phyloP scores from a whole-genome alignment of 73 alveolate genomes.

The Symbiodinium pilosum region DNA sequence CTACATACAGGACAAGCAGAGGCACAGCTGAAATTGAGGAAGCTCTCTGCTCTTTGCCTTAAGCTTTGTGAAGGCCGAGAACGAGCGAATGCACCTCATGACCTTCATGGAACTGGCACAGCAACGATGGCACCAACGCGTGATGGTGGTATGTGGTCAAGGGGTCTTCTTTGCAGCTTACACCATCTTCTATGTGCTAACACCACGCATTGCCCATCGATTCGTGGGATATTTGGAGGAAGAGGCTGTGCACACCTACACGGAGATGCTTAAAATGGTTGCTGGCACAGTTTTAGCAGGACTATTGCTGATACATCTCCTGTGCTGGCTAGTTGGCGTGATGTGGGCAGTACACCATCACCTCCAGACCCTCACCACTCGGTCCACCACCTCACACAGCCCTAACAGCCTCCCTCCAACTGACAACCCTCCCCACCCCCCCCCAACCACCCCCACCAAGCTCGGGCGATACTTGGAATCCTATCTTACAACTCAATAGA shows the following conservation, averaged over 20 bases:
- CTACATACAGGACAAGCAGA: neutral
- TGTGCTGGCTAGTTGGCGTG: no score
- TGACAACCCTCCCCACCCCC: no score
- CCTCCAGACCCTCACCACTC: no score
- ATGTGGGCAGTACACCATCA: no score
- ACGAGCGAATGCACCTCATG: slow-evolving; percentile 97
- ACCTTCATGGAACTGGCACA: slow-evolving; percentile 96
- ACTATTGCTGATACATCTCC: no score
- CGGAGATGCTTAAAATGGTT: slow-evolving; percentile 95
- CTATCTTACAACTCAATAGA: no score
- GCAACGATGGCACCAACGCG: slow-evolving; percentile 96
- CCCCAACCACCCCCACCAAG: no score
- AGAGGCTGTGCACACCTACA: slow-evolving; percentile 97
- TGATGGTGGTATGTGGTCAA: slow-evolving; percentile 96
- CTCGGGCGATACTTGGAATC: no score
- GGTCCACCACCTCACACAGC: no score
- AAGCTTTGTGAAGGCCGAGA: slow-evolving; percentile 96
- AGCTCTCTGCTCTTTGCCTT: neutral
- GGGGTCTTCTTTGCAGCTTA: slow-evolving; percentile 95
- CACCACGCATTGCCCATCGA: slow-evolving; percentile 97
- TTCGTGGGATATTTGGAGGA: slow-evolving; percentile 97
- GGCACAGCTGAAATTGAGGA: no score
- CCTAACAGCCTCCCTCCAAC: no score
- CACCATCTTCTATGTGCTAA: slow-evolving; percentile 89
- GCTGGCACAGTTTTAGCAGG: no score